Evolutionary conservation across 1,139 yeast genomes (phyloP).

Genomic region (Taphrina deformans): DNA sequence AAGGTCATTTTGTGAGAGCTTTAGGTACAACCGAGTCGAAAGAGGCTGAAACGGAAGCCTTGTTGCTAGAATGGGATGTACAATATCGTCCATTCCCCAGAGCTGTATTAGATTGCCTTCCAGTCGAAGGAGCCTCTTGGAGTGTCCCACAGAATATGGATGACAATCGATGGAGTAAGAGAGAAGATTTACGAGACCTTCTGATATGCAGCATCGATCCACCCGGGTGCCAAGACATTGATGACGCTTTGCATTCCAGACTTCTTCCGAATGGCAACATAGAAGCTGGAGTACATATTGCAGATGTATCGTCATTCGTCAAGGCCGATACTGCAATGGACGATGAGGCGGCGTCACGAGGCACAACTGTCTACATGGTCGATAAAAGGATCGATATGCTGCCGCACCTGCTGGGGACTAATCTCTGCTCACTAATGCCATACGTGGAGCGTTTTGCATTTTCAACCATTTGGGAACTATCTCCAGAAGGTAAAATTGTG

Average conservation of each 20-base stretch:
- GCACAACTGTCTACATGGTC: slow-evolving; percentile 96
- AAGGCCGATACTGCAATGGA: slow-evolving; percentile 90
- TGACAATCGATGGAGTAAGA: slow-evolving; percentile 62
- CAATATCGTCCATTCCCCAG: slow-evolving; percentile 95
- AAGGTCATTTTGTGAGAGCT: slow-evolving; percentile 89
- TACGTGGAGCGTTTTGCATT: slow-evolving; percentile 95
- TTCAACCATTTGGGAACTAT: slow-evolving; percentile 93
- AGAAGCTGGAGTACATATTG: slow-evolving; percentile 98
- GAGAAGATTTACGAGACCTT: slow-evolving; percentile 83
- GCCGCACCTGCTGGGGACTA: slow-evolving; percentile 93
- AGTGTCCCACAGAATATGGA: slow-evolving; percentile 62
- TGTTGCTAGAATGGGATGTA: slow-evolving; percentile 89
- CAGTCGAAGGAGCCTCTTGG: slow-evolving; percentile 92
- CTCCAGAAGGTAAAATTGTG: slow-evolving; percentile 82
- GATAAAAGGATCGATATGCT: slow-evolving; percentile 99
- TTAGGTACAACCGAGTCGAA: slow-evolving; percentile 89
- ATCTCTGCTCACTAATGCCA: slow-evolving; percentile 91
- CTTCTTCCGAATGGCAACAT: slow-evolving; percentile 84
- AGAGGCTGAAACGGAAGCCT: slow-evolving; percentile 95
- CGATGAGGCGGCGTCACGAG: slow-evolving; percentile 94
- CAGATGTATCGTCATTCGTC: slow-evolving; percentile 97
- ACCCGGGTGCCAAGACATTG: slow-evolving; percentile 97
- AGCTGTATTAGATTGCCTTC: slow-evolving; percentile 87
- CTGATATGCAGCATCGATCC: slow-evolving; percentile 96
- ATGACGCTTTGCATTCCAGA: slow-evolving; percentile 93